These are phyloP conservation scores for Volvox reticuliferus DNA, from an alignment of 139 green algal species.

Conservation along the genomic window DNA sequence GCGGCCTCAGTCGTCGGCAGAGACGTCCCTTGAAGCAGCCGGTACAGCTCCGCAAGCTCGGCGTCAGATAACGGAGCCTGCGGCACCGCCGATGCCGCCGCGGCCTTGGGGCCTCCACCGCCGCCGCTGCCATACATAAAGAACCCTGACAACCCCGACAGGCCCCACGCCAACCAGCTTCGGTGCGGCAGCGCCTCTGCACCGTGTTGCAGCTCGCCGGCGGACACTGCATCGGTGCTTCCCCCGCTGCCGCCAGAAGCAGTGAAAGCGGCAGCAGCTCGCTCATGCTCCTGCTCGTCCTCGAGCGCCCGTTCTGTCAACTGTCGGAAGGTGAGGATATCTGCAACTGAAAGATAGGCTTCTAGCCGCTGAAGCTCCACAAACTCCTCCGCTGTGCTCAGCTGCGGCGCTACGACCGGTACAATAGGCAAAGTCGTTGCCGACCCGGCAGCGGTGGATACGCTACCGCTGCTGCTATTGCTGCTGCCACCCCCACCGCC, in stretches of 20 bases:
- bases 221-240: background rate
- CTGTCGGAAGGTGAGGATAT: slow-evolving; percentile 64
- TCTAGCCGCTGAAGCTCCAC: slow-evolving; percentile 61
- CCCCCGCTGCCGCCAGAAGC: background rate
- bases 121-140: slow-evolving; percentile 38
- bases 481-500: background rate
- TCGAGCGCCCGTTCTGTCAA: slow-evolving; percentile 58
- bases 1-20: slow-evolving; percentile 17
- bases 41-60: slow-evolving; percentile 49
- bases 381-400: background rate
- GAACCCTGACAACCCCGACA: slow-evolving; percentile 56
- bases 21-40: slow-evolving; percentile 32
- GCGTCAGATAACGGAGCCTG: background rate
- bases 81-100: background rate
- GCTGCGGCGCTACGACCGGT: background rate
- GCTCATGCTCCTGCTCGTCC: slow-evolving; percentile 32
- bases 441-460: no score
- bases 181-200: slow-evolving; percentile 7
- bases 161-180: slow-evolving; percentile 68
- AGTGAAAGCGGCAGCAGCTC: background rate
- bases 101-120: background rate
- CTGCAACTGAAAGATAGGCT: slow-evolving; percentile 54
- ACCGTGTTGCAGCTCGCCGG: background rate
- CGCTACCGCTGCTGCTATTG: background rate
- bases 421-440: background rate